These are phyloP conservation scores for Apiospora rasikravindrae DNA, from an alignment of 2,329 filamentous ascomycete species.

Conservation along the genomic window DNA sequence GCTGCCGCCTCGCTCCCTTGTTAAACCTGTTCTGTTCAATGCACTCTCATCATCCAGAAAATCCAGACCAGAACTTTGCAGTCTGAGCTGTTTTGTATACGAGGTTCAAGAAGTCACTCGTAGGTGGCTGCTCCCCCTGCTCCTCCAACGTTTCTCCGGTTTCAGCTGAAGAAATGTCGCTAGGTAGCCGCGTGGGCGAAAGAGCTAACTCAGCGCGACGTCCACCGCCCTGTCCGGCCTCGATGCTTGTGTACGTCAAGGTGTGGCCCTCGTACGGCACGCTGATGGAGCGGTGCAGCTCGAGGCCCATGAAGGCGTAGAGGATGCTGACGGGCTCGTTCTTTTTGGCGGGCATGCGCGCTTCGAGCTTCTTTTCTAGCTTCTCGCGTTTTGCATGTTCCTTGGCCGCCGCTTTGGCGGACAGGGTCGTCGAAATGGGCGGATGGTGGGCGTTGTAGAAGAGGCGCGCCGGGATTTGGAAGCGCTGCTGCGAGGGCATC, in stretches of 20 bases:
- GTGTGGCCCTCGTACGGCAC: conserved; percentile 49
- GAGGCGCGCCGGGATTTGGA: conserved; percentile 39
- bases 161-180: background rate
- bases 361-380: background rate
- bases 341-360: background rate
- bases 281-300: conserved; percentile 54
- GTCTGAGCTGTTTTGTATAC: background rate
- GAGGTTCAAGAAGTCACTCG: background rate
- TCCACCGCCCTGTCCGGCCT: conserved; percentile 57
- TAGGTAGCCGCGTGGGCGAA: conserved; percentile 35
- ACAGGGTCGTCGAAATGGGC: background rate
- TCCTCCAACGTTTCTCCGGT: background rate
- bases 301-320: conserved; percentile 56
- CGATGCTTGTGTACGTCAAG: conserved; percentile 57
- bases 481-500: conserved; percentile 39
- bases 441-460: conserved; percentile 22
- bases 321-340: conserved; percentile 29
- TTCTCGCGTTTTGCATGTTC: background rate
- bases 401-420: background rate
- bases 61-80: conserved; percentile 8
- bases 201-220: conserved; percentile 57
- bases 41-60: background rate
- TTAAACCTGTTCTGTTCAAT: background rate
- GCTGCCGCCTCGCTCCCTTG: background rate
- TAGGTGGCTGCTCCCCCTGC: background rate